Evolutionary conservation across 208 protist species (phyloP), one percentile per base, ranked within the genome.

Genomic region (Endotrypanum monterogeii): DNA sequence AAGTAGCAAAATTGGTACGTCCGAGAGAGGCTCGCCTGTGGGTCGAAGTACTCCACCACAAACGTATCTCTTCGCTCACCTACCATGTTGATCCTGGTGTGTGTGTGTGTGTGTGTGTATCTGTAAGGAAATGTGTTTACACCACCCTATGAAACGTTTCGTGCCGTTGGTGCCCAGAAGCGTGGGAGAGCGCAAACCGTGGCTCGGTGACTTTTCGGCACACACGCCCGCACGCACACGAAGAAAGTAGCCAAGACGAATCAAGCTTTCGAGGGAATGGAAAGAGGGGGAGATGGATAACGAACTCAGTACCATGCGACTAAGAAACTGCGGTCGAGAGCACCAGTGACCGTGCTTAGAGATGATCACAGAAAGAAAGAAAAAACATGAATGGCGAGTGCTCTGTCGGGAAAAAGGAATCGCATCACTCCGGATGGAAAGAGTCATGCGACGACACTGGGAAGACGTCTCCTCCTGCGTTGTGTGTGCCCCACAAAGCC

Each of bases 1-100:
- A 90, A 97, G 81, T 96, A 98, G 55, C 97, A 73, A n/a, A 99
- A 77, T 54, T 94, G 85, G 85, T 98, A 99, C 28, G 84, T 78
- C 12, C 96, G 86, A 39, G 86, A 88, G 44, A 98, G 61, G 58
- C 83, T 94, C 32, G 98, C 96, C 3, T 95, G 92, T 44, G 91
- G 90, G 76, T 98, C 94, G 66, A 87, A 93, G 80, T 98, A 98
- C 72, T 98, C 92, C 12, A 94, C 94, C 25, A 93, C 84, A 76
- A 96, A 98, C 41, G 84, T 79, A 70, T 93, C 87, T 11, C 93
- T 89, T 52, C 79, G 77, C 35, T 85, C 81, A 35, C 77, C 58
- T 35, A 81, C 66, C 90, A 95, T 94, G 37, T 68, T 5, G 35
- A 1, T 41, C 20, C 11, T 25, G 20, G 16, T 16, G 62, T 2